Percentiles rank a stretch among this genome's conserved stretches.
phyloP scores from a whole-genome alignment of 1,284 basidiomycete species.

The Violaceomyces palustris region DNA sequence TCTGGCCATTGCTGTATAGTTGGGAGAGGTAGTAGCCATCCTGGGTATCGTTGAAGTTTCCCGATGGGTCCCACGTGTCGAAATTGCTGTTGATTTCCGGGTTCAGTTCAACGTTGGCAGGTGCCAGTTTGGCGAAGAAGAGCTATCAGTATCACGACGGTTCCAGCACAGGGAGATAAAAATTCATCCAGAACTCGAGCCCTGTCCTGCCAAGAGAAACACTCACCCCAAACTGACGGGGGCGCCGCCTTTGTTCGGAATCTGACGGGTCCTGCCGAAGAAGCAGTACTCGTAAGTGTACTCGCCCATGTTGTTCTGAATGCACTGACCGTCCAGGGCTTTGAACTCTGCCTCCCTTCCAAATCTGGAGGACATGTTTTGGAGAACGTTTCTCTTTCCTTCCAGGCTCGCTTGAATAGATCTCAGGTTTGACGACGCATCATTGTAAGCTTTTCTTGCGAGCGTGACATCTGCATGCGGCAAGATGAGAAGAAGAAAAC shows the following conservation, averaged over 20 bases:
- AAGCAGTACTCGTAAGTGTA: slow-evolving; percentile 97
- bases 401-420: too few relatives aligned
- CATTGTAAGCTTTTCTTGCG: too few relatives aligned
- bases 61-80: slow-evolving; percentile 61
- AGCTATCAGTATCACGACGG: too few relatives aligned
- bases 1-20: slow-evolving; percentile 68
- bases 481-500: too few relatives aligned
- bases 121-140: too few relatives aligned
- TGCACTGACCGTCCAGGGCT: slow-evolving; percentile 77
- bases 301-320: slow-evolving; percentile 80
- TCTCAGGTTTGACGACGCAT: too few relatives aligned
- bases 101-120: too few relatives aligned
- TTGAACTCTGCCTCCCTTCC: slow-evolving; percentile 88
- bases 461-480: too few relatives aligned
- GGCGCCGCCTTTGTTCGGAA: slow-evolving; percentile 73
- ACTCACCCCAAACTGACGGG: slow-evolving; percentile 76
- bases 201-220: background rate
- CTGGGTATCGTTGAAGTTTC: slow-evolving; percentile 64
- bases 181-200: background rate
- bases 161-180: too few relatives aligned
- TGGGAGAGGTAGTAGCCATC: slow-evolving; percentile 75
- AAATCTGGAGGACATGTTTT: too few relatives aligned
- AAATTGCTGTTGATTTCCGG: too few relatives aligned
- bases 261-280: slow-evolving; percentile 81
- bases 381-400: too few relatives aligned